Percentiles rank a stretch among this genome's conserved stretches.
Conservation (phyloP, 2,329 filamentous ascomycete genomes). For the Exophiala alcalophila region DNA sequence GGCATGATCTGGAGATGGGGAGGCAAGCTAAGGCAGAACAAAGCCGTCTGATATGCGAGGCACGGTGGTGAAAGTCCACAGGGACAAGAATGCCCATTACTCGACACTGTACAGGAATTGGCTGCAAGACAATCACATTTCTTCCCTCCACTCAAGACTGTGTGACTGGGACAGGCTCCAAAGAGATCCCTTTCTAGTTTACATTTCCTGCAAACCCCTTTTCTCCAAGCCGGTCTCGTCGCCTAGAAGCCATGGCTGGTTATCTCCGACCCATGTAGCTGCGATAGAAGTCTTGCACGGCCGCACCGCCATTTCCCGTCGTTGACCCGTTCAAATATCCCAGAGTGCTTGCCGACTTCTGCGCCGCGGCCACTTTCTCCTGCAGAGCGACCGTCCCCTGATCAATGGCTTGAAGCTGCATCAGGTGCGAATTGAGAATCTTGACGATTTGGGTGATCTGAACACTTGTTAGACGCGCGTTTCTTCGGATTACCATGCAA, state of each 20-base stretch:
- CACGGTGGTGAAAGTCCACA: neutral
- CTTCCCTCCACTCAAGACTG: conserved; percentile 7
- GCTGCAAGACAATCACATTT: conserved; percentile 11
- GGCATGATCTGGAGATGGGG: neutral
- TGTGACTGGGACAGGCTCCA: neutral
- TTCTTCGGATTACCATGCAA: conserved; percentile 21
- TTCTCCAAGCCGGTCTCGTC: neutral
- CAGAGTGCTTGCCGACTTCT: conserved; percentile 60
- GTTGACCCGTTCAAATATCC: conserved; percentile 38
- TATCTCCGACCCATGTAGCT: conserved; percentile 78
- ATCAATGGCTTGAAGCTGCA: conserved; percentile 91
- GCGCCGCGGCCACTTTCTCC: conserved; percentile 75
- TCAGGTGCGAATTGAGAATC: conserved; percentile 88
- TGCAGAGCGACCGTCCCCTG: conserved; percentile 76
- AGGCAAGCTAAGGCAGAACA: neutral
- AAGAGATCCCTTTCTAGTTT: neutral
- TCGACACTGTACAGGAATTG: conserved; percentile 12
- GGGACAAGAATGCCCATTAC: neutral
- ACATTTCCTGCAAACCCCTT: neutral
- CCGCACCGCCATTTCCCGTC: conserved; percentile 59
- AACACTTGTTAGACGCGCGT: conserved; percentile 10
- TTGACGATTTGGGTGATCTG: conserved; percentile 92
- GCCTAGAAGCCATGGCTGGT: no score
- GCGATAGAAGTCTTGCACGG: conserved; percentile 84
- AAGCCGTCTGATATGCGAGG: neutral